phyloP scores from a whole-genome alignment of 768 basidiomycete species.

The Lentinula lateritia region DNA sequence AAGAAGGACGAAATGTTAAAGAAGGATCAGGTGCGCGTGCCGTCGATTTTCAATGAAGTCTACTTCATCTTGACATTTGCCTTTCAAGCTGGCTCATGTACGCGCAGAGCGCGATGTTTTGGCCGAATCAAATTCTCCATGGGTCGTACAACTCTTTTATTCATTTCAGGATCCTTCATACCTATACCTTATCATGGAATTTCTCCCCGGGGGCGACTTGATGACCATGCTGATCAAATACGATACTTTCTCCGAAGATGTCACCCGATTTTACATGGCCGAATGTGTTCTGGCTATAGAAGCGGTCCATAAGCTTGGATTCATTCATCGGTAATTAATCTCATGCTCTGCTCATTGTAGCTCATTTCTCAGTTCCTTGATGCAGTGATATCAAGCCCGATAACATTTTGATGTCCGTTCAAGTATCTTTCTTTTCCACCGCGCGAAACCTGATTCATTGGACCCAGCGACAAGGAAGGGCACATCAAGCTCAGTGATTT shows the following conservation, averaged over 20 bases:
- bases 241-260: slow-evolving; percentile 97
- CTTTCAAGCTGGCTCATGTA: slow-evolving; percentile 84
- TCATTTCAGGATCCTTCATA: slow-evolving; percentile 95
- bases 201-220: slow-evolving; percentile 94
- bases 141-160: slow-evolving; percentile 97
- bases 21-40: slow-evolving; percentile 80
- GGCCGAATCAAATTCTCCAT: slow-evolving; percentile 90
- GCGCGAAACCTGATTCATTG: background rate
- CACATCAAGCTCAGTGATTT: slow-evolving; percentile 99
- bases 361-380: slow-evolving; percentile 1
- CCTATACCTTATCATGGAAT: slow-evolving; percentile 98
- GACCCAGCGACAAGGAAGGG: slow-evolving; percentile 74
- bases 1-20: slow-evolving; percentile 99
- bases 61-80: background rate
- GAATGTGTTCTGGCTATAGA: slow-evolving; percentile 97
- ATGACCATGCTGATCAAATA: slow-evolving; percentile 99
- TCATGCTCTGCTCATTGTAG: background rate
- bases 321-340: slow-evolving; percentile 81
- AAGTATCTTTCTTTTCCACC: slow-evolving; percentile 26
- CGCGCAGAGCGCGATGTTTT: slow-evolving; percentile 96
- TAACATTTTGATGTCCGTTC: slow-evolving; percentile 64
- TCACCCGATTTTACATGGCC: slow-evolving; percentile 98
- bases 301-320: slow-evolving; percentile 93
- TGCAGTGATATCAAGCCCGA: slow-evolving; percentile 97
- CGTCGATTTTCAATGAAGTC: background rate